Percentiles rank a stretch among this genome's conserved stretches.
These are phyloP conservation scores for Cutaneotrichosporon cyanovorans DNA, from an alignment of 1,284 basidiomycete genomes.

Conservation along the genomic window DNA sequence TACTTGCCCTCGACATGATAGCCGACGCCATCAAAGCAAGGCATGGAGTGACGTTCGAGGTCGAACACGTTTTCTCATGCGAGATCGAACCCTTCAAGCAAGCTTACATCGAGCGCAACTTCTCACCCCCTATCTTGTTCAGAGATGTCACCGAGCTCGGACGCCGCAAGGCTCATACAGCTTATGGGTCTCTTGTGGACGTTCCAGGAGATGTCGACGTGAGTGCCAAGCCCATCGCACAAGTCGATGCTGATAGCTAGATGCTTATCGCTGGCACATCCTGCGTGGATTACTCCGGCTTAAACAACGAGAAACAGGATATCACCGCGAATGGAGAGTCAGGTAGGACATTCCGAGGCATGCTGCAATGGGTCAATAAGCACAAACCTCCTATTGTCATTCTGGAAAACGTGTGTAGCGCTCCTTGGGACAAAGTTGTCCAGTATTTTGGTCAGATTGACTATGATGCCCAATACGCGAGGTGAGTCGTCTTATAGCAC, in stretches of 20 bases:
- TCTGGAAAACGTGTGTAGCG: conserved; percentile 86
- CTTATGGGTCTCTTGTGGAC: conserved; percentile 75
- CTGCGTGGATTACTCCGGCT: conserved; percentile 90
- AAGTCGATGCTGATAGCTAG: conserved; percentile 14
- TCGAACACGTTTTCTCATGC: conserved; percentile 93
- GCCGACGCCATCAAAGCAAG: conserved; percentile 64
- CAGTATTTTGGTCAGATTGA: conserved; percentile 66
- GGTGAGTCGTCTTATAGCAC: conserved; percentile 34
- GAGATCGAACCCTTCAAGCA: conserved; percentile 98
- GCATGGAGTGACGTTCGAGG: conserved; percentile 58
- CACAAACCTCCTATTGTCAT: conserved; percentile 85
- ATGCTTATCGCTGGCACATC: conserved; percentile 86
- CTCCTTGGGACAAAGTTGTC: conserved; percentile 75
- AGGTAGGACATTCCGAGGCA: conserved; percentile 79
- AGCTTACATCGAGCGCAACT: conserved; percentile 94
- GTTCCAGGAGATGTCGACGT: conserved; percentile 84
- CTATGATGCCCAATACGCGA: conserved; percentile 65
- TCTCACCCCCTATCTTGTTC: conserved; percentile 70
- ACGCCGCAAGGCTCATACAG: conserved; percentile 70
- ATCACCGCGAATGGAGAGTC: conserved; percentile 82
- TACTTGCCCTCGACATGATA: conserved; percentile 81
- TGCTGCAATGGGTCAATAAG: conserved; percentile 85
- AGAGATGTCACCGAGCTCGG: conserved; percentile 90
- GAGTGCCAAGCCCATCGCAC: conserved; percentile 5
- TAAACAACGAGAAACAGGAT: conserved; percentile 87